phyloP scores from a whole-genome alignment of 805 yeast genomes.

The Teunomyces panamensis region DNA sequence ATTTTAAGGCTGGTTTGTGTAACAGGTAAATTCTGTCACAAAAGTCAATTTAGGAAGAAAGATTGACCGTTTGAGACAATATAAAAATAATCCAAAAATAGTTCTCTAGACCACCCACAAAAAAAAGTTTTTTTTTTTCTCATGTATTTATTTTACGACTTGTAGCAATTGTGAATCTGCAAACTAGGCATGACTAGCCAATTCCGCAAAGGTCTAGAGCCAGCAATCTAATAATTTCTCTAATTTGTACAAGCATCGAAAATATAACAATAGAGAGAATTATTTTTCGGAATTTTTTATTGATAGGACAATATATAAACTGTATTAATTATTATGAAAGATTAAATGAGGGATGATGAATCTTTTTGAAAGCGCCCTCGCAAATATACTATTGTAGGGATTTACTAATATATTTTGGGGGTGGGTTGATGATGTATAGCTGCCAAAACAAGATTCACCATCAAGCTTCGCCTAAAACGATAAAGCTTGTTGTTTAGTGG shows the following conservation, averaged over 20 bases:
- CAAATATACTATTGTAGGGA: neutral
- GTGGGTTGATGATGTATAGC: too few species aligned
- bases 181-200: neutral
- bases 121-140: too few species aligned
- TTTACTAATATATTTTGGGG: neutral
- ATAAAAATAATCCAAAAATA: neutral
- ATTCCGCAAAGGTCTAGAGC: neutral
- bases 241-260: too few species aligned
- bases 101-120: neutral
- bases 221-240: neutral
- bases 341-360: neutral
- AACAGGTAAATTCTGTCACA: neutral
- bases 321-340: neutral
- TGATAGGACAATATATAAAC: neutral
- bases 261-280: too few species aligned
- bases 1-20: neutral
- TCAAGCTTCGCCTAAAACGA: neutral
- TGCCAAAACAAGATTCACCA: too few species aligned
- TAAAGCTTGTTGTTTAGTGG: conserved; percentile 16
- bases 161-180: neutral
- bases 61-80: neutral
- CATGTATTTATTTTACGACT: neutral
- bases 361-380: neutral
- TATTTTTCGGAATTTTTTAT: neutral
- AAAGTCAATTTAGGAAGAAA: neutral